Evolutionary conservation across 2,329 filamentous ascomycete species (phyloP).

Genomic region (Hortaea sp.): DNA sequence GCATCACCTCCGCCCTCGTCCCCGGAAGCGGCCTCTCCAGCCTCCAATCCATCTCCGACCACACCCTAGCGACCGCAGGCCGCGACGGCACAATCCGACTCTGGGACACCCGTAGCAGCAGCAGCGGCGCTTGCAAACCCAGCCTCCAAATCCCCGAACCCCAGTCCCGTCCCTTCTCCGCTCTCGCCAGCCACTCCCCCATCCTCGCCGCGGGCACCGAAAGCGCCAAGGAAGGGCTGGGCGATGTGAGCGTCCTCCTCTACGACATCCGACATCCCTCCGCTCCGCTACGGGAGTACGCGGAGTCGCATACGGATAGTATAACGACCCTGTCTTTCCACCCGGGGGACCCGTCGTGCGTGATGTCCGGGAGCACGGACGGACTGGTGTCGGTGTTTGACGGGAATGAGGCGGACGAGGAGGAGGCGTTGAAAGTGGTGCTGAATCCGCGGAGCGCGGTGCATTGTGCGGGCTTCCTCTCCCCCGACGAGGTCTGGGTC

Average conservation of each 20-base stretch:
- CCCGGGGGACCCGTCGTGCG: slow-evolving; percentile 43
- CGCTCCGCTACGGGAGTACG: slow-evolving; percentile 29
- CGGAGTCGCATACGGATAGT: slow-evolving; percentile 46
- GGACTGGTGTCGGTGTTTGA: slow-evolving; percentile 71
- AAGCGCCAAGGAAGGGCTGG: slow-evolving; percentile 27
- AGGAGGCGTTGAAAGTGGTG: slow-evolving; percentile 67
- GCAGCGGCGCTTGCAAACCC: slow-evolving; percentile 5
- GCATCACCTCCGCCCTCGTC: slow-evolving; percentile 40
- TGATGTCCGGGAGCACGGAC: slow-evolving; percentile 71
- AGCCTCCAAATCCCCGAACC: slow-evolving; percentile 26
- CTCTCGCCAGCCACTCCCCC: slow-evolving; percentile 53
- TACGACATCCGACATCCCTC: slow-evolving; percentile 32
- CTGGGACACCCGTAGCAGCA: slow-evolving; percentile 16
- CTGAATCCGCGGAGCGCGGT: slow-evolving; percentile 69
- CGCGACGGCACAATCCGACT: slow-evolving; percentile 53
- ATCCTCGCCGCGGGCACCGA: slow-evolving; percentile 65
- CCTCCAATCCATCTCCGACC: slow-evolving; percentile 37
- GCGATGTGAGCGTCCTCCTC: slow-evolving; percentile 28
- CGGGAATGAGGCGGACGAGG: slow-evolving; percentile 59
- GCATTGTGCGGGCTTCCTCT: slow-evolving; percentile 64
- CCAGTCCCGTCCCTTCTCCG: slow-evolving; percentile 46
- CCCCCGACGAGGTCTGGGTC: slow-evolving; percentile 54
- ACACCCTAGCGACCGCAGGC: slow-evolving; percentile 56
- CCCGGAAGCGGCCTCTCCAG: slow-evolving; percentile 55
- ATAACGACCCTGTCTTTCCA: slow-evolving; percentile 46